phyloP scores from a whole-genome alignment of 2,329 filamentous ascomycete species.

The Sarocladium oryzae region DNA sequence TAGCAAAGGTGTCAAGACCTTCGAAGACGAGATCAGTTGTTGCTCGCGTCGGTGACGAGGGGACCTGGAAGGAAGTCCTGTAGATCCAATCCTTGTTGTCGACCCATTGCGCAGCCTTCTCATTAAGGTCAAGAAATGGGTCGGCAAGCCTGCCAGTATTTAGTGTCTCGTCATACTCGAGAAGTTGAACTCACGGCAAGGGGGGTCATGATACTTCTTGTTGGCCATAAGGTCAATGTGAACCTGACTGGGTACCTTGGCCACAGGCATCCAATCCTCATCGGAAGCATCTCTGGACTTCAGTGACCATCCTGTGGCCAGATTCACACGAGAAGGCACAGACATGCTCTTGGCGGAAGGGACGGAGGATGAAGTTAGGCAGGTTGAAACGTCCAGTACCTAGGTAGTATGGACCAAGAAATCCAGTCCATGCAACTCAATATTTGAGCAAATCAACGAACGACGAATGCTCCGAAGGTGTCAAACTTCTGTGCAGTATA shows the following conservation, averaged over 20 bases:
- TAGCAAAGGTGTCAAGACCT: conserved; percentile 58
- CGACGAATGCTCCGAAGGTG: too few relatives aligned
- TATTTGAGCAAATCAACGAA: too few relatives aligned
- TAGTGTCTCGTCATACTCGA: not conserved
- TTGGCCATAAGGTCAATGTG: conserved; percentile 29
- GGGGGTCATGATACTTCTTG: conserved; percentile 19
- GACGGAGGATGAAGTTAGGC: not conserved
- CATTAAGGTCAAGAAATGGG: conserved; percentile 56
- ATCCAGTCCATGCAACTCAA: too few relatives aligned
- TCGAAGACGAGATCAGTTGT: conserved; percentile 48
- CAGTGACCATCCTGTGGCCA: conserved; percentile 17
- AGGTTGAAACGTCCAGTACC: not conserved
- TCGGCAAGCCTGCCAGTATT: conserved; percentile 33
- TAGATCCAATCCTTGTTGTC: conserved; percentile 58
- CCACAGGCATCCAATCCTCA: conserved; percentile 24
- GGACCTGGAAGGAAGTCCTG: conserved; percentile 28
- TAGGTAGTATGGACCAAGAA: not conserved
- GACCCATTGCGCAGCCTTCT: conserved; percentile 53
- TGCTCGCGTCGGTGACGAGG: conserved; percentile 3
- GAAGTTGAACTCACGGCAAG: too few relatives aligned
- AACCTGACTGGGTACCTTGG: conserved; percentile 27
- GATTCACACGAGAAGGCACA: conserved; percentile 3
- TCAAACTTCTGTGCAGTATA: too few relatives aligned
- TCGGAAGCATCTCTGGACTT: conserved; percentile 13
- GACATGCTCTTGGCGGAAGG: not conserved